phyloP scores from a whole-genome alignment of 352 stramenopile species.

The Globisporangium paroecandrum region DNA sequence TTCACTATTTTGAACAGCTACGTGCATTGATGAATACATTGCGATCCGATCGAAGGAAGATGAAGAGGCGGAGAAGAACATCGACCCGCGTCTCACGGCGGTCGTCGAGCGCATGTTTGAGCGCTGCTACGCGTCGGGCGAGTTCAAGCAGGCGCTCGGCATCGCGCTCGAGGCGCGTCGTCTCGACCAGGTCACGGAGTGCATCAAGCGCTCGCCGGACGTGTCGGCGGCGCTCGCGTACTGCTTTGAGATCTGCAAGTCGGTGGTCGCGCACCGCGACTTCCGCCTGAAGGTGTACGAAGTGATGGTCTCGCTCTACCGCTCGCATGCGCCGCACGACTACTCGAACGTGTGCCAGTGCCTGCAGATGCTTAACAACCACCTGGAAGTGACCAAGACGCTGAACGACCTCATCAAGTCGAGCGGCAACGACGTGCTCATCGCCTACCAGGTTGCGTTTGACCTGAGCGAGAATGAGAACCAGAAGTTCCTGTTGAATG shows the following conservation, averaged over 20 bases:
- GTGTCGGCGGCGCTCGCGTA: constrained; percentile 83
- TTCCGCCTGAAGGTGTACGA: constrained; percentile 95
- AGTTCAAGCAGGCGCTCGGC: constrained; percentile 96
- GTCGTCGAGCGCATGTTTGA: constrained; percentile 98
- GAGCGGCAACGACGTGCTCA: constrained; percentile 69
- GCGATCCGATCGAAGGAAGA: constrained; percentile 78
- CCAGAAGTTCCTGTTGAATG: constrained; percentile 94
- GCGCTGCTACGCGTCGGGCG: constrained; percentile 91
- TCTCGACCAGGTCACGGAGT: constrained; percentile 91
- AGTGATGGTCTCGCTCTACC: constrained; percentile 88
- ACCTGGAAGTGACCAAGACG: constrained; percentile 83
- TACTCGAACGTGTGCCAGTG: constrained; percentile 84
- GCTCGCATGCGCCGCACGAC: constrained; percentile 52
- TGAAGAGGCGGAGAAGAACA: constrained; percentile 58
- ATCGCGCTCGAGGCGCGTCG: constrained; percentile 95
- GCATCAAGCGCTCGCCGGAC: constrained; percentile 81
- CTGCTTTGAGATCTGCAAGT: constrained; percentile 93
- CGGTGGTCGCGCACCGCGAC: constrained; percentile 88
- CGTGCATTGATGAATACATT: constrained; percentile 98
- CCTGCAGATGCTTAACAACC: constrained; percentile 86
- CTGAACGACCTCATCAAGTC: constrained; percentile 82
- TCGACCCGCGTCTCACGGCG: constrained; percentile 90
- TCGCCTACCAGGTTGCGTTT: constrained; percentile 98
- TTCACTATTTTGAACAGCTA: constrained; percentile 32
- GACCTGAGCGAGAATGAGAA: constrained; percentile 97